These are phyloP conservation scores for Candida sp. DNA, from an alignment of 1,139 yeast genomes.

Conservation along the genomic window DNA sequence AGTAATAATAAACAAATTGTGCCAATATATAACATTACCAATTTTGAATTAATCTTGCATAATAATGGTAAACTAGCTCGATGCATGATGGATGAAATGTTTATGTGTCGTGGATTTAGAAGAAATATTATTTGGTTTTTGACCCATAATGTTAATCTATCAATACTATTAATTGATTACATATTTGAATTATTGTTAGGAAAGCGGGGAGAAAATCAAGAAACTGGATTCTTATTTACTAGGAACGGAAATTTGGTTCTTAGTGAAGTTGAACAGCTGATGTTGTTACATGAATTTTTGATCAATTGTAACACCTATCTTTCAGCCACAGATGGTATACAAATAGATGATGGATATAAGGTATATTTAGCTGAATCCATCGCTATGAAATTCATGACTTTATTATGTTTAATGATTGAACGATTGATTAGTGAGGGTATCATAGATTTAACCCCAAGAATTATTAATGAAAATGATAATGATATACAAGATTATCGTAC, in stretches of 20 bases:
- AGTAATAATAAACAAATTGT: constrained; percentile 28
- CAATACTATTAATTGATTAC: constrained; percentile 52
- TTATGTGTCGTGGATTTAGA: constrained; percentile 62
- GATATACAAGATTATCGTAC: constrained; percentile 46
- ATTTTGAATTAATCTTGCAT: constrained; percentile 34
- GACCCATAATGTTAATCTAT: constrained; percentile 56
- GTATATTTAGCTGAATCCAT: constrained; percentile 36
- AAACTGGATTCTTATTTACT: constrained; percentile 39
- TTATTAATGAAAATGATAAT: constrained; percentile 12
- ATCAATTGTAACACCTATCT: constrained; percentile 51
- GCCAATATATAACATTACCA: constrained; percentile 41
- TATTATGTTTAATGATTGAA: constrained; percentile 60
- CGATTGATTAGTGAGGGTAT: constrained; percentile 43
- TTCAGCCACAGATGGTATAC: constrained; percentile 36
- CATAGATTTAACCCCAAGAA: constrained; percentile 32
- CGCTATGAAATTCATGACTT: constrained; percentile 47
- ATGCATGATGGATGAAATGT: constrained; percentile 60
- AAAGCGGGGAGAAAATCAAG: constrained; percentile 38
- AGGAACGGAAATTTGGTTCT: constrained; percentile 50
- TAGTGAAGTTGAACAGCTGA: constrained; percentile 56
- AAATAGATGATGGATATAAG: constrained; percentile 31
- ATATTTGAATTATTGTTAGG: constrained; percentile 58
- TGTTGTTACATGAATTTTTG: constrained; percentile 69
- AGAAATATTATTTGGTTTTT: constrained; percentile 64
- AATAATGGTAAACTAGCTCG: constrained; percentile 44